phyloP scores from a whole-genome alignment of 2,329 filamentous ascomycete species.

The Penicillium glabrum region DNA sequence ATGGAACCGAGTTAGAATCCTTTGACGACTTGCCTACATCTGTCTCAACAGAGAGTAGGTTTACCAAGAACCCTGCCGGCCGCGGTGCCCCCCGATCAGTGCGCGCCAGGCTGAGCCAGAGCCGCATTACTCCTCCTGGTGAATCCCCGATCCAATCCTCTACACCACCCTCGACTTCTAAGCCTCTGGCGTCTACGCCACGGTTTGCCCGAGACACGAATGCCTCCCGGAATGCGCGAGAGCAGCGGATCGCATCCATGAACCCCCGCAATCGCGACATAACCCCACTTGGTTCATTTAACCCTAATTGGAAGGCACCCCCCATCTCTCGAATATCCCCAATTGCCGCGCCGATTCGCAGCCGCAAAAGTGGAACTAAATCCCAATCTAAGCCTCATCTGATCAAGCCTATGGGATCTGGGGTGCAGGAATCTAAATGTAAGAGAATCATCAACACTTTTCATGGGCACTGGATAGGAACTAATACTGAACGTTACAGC shows the following conservation, averaged over 20 bases:
- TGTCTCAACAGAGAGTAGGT: constrained; percentile 75
- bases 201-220: constrained; percentile 67
- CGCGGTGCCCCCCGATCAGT: constrained; percentile 66
- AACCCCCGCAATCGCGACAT: constrained; percentile 39
- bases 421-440: constrained; percentile 77
- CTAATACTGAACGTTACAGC: constrained; percentile 49
- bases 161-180: constrained; percentile 58
- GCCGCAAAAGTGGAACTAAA: constrained; percentile 42
- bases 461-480: neutral
- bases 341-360: constrained; percentile 50
- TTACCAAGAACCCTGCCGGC: constrained; percentile 73
- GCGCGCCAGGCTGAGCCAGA: constrained; percentile 51
- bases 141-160: constrained; percentile 52
- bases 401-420: constrained; percentile 77
- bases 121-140: constrained; percentile 31
- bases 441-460: constrained; percentile 35
- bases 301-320: constrained; percentile 61
- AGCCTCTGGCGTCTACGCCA: constrained; percentile 52
- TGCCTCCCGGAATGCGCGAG: constrained; percentile 64
- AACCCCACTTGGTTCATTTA: constrained; percentile 52
- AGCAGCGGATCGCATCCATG: constrained; percentile 56
- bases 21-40: constrained; percentile 97
- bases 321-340: constrained; percentile 52
- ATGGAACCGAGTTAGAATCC: constrained; percentile 85
- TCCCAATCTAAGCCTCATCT: constrained; percentile 69